Percentiles rank a stretch among this genome's conserved stretches.
These are phyloP conservation scores for Macrophomina phaseolina DNA, from an alignment of 2,329 filamentous ascomycete genomes.

Conservation along the genomic window DNA sequence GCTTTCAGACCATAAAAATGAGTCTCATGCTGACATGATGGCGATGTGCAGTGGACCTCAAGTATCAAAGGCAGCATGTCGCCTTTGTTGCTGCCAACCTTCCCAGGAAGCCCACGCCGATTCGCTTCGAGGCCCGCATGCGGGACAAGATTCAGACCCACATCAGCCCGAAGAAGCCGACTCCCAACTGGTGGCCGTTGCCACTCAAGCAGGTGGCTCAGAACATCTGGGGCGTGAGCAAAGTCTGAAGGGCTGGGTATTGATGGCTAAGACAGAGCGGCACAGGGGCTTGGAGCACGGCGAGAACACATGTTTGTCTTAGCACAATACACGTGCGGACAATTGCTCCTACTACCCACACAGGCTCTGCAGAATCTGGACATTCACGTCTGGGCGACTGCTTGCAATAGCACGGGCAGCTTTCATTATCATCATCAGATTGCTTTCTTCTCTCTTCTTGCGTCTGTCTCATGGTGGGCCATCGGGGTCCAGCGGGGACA, in stretches of 20 bases:
- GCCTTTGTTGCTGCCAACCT: not conserved
- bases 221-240: not conserved
- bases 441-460: no score
- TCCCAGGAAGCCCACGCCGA: not conserved
- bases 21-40: not conserved
- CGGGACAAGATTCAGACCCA: not conserved
- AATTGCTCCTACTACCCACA: no score
- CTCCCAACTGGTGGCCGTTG: not conserved
- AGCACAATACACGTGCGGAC: no score
- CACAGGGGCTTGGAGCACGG: not conserved
- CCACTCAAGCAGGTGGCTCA: not conserved
- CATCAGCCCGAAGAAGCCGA: not conserved
- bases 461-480: no score
- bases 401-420: no score
- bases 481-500: no score
- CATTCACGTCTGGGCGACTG: no score
- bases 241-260: not conserved
- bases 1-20: not conserved
- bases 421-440: no score
- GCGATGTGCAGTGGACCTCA: not conserved
- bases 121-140: not conserved
- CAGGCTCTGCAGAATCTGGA: no score
- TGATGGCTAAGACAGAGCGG: not conserved
- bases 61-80: not conserved
- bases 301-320: no score